These are phyloP conservation scores for Alnus glutinosa DNA, from an alignment of 306 rosid species.

Conservation along the genomic window DNA sequence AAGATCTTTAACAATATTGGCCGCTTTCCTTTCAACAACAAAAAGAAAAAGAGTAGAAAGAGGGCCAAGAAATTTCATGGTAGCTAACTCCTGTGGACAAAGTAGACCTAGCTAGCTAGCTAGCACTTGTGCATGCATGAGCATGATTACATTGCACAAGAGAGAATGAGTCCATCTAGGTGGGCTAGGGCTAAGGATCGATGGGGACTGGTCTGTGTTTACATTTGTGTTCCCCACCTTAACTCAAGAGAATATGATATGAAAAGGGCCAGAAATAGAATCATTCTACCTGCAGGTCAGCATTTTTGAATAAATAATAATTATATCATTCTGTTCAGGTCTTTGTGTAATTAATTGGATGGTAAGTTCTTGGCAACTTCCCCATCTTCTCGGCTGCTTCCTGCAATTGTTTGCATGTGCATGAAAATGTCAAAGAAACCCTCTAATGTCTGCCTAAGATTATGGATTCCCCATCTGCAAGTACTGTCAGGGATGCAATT, in stretches of 20 bases:
- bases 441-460: not conserved
- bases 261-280: not conserved
- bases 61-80: slow-evolving; percentile 13
- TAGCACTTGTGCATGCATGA: not conserved
- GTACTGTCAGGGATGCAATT: slow-evolving; percentile 6
- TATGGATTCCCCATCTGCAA: not conserved
- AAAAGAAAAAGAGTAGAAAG: not conserved
- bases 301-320: not conserved
- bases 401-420: slow-evolving; percentile 19
- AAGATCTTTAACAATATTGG: not conserved
- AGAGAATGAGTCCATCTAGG: slow-evolving; percentile 13
- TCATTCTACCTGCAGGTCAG: not conserved
- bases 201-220: not conserved
- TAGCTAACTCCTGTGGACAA: not conserved
- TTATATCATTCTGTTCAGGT: no score
- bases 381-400: not conserved
- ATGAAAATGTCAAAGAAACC: not conserved
- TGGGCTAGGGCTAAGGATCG: not conserved
- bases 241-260: not conserved
- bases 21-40: not conserved
- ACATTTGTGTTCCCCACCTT: not conserved
- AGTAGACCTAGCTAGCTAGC: not conserved
- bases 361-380: slow-evolving; percentile 33
- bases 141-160: not conserved
- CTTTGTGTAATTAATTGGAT: not conserved